Conservation (phyloP, 225 moss, liverwort and hornwort genomes). For the Climacium dendroides region DNA sequence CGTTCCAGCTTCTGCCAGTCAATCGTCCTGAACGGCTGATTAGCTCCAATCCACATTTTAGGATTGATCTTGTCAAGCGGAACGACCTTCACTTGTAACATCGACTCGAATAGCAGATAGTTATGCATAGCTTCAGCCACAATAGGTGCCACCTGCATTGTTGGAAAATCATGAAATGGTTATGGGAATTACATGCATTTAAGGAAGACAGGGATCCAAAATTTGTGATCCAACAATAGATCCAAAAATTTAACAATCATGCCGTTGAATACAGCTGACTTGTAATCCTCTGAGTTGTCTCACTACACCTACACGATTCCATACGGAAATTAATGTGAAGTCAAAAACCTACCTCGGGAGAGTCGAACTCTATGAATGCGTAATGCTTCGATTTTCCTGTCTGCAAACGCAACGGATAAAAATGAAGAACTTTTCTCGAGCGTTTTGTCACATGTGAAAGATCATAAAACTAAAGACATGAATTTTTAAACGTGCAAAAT, state of each 20-base stretch:
- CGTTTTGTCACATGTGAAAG: neutral
- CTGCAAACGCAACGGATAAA: constrained; percentile 20
- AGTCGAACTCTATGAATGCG: constrained; percentile 77
- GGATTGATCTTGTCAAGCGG: constrained; percentile 51
- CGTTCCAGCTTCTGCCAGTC: constrained; percentile 41
- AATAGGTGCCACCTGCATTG: constrained; percentile 75
- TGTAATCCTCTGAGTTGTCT: neutral
- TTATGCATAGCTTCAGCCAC: constrained; percentile 96
- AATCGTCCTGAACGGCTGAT: constrained; percentile 28
- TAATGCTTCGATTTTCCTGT: constrained; percentile 97
- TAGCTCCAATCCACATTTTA: constrained; percentile 65
- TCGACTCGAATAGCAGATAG: constrained; percentile 83
- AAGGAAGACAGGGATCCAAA: neutral
- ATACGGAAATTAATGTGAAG: neutral
- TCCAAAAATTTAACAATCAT: neutral
- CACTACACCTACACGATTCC: neutral
- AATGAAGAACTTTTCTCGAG: neutral
- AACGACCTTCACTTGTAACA: constrained; percentile 91
- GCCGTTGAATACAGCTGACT: neutral
- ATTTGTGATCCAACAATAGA: neutral
- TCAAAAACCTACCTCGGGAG: constrained; percentile 51
- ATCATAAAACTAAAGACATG: neutral
- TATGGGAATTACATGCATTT: neutral
- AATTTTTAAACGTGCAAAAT: neutral
- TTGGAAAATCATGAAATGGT: neutral